Evolutionary conservation across 2,329 filamentous ascomycete species (phyloP).

Genomic region (Fusarium nygamai): DNA sequence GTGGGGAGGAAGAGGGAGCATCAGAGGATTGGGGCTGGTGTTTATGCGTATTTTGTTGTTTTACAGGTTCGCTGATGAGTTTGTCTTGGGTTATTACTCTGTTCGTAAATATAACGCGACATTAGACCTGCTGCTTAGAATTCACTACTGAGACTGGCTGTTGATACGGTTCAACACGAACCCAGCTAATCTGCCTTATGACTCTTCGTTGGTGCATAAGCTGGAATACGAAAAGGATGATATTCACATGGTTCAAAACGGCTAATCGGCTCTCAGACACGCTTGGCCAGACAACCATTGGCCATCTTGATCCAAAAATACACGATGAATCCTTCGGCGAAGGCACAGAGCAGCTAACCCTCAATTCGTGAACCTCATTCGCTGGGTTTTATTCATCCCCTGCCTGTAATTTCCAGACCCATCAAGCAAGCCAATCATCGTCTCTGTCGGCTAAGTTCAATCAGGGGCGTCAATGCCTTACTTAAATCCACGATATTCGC

Average conservation of each 20-base stretch:
- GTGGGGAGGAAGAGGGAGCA: neutral
- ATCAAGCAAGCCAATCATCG: neutral
- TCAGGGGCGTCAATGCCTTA: neutral
- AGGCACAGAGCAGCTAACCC: neutral
- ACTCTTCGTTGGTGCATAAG: too few species aligned
- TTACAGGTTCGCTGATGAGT: neutral
- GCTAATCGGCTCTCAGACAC: neutral
- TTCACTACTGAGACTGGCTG: too few species aligned
- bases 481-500: neutral
- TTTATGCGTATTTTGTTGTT: conserved; percentile 20
- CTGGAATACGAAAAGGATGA: neutral
- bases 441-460: neutral
- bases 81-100: neutral
- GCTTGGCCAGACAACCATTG: neutral
- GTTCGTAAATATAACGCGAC: too few species aligned
- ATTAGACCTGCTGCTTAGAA: too few species aligned
- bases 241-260: neutral
- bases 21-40: conserved; percentile 16
- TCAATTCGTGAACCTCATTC: neutral
- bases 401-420: neutral
- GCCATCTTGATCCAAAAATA: neutral
- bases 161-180: too few species aligned
- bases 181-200: too few species aligned
- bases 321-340: neutral
- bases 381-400: neutral